Evolutionary conservation across 441 rosid species (phyloP), one percentile per base, ranked within the genome.

Genomic region (Gossypium lobatum): DNA sequence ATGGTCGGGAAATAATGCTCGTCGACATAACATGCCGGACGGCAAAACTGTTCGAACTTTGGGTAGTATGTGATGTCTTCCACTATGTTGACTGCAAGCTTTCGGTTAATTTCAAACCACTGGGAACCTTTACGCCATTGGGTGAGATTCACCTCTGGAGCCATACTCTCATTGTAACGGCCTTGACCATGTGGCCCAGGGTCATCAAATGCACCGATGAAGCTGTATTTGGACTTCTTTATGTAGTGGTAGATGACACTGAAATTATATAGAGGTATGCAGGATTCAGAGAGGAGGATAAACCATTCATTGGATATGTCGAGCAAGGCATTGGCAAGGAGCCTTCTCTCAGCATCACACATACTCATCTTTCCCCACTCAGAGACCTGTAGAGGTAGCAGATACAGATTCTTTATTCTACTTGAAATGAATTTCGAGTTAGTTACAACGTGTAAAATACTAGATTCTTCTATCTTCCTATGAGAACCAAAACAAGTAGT

Each of bases 321-420:
- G 0, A 91, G 96, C 78, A 95, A 77, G 0, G 97, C 96, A 3
- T 94, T 94, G 45, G 97, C 98, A 2, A 95, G 79, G 58, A 95
- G 96, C 75, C 98, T 85, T 79, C 81, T 86, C 78, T 92, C 97
- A 1, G 96, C 96, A 75, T 95, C 97, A 17, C 97, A 92, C 89
- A 94, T 94, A 52, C 89, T 86, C 98, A 94, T 94, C 85, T 79
- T 89, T 69, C 98, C 98, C 98, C 98, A 94, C 77, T 92, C 92
- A 64, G 97, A 80, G 14, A 86, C 83, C 97, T 93, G 87, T 64
- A 58, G 4, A 20, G 23, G 50, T 7, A 73, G 64, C 45, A 48
- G 25, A 73, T 10, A 14, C 13, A 6, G 11, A 64, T 31, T 59
- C 45, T 28, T 7, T 28, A 23, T 31, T 62, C 13, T 31, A 62